Conservation (phyloP, 805 yeast species). For the Ogataea populi-albae region DNA sequence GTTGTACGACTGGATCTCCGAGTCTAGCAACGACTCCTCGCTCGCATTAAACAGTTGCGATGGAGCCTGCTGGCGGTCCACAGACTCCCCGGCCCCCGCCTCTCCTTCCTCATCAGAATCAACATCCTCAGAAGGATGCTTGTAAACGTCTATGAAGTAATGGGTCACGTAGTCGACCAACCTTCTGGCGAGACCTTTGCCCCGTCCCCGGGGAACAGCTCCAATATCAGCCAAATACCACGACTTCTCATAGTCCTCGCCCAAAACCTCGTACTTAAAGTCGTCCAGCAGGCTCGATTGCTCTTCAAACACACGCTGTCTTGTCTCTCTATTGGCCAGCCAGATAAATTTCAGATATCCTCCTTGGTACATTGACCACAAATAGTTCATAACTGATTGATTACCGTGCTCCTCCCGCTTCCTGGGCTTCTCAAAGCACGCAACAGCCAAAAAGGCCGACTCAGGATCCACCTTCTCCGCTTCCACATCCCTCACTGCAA, state of each 20-base stretch:
- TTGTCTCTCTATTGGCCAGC: constrained; percentile 40
- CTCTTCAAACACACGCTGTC: constrained; percentile 49
- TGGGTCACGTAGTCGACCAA: constrained; percentile 50
- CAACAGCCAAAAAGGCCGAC: constrained; percentile 51
- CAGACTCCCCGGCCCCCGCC: constrained; percentile 18
- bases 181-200: constrained; percentile 55
- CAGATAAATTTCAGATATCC: constrained; percentile 35
- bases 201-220: constrained; percentile 54
- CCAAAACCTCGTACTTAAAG: constrained; percentile 43
- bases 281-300: constrained; percentile 45
- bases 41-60: constrained; percentile 16
- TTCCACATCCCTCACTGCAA: constrained; percentile 47
- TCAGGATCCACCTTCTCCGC: constrained; percentile 39
- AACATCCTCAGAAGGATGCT: constrained; percentile 12
- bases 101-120: constrained; percentile 17
- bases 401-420: constrained; percentile 14
- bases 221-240: constrained; percentile 64
- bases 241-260: constrained; percentile 37
- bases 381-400: constrained; percentile 31
- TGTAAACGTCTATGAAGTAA: constrained; percentile 38
- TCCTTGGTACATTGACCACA: constrained; percentile 33
- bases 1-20: constrained; percentile 34
- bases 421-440: constrained; percentile 44
- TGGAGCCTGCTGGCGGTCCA: constrained; percentile 11
- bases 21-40: constrained; percentile 30